Base-by-base conservation (phyloP, 129 eudicot genomes). In the Escallonia herrerae region DNA sequence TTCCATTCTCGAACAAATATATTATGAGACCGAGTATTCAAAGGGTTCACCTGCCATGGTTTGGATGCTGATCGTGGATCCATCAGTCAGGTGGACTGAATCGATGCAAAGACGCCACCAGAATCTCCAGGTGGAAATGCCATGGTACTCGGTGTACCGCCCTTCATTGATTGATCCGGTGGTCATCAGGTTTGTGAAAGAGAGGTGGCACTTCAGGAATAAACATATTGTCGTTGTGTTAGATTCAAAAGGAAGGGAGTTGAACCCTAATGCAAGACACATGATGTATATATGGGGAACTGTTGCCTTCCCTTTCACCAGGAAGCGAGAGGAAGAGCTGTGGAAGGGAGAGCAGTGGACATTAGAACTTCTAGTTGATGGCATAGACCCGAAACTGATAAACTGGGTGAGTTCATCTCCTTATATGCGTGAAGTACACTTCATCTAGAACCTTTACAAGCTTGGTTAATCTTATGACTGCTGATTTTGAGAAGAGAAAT, bases 211-310 rank as follows among this genome's bases (percentile, higher is more conserved):
- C 70, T 85, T 85, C 66, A 76, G 80, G 77, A 80, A 68, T 68
- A 85, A 71, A 67, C 91, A 84, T 22, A 79, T 85, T 41, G 72
- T 85, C 2, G 91, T 82, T 6, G 91, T 85, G 66, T 61, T 85
- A 69, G 87, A 82, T 76, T 82, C 81, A 44, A 84, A 79, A 42
- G 91, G 91, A 14, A 76, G 72, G 62, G 87, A 82, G 64, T 58
- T 85, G 70, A 78, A 85, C 73, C 83, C 85, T 5, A 85, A 85
- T 64, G 91, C 87, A 11, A 49, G 82, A 22, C 91, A 85, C 69
- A 85, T 85, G 91, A 81, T 85, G 87, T 76, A 80, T 85, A 82
- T 85, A 56, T 85, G 91, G 87, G 87, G 84, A 56, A 82, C 74
- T 72, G 47, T 54, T 57, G 91, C 91, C 8, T 79, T 81, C 80